Percentiles rank a stretch among this genome's conserved stretches.
Evolutionary conservation across 2,329 filamentous ascomycete genomes (phyloP).

Genomic region (Cercospora sp.): DNA sequence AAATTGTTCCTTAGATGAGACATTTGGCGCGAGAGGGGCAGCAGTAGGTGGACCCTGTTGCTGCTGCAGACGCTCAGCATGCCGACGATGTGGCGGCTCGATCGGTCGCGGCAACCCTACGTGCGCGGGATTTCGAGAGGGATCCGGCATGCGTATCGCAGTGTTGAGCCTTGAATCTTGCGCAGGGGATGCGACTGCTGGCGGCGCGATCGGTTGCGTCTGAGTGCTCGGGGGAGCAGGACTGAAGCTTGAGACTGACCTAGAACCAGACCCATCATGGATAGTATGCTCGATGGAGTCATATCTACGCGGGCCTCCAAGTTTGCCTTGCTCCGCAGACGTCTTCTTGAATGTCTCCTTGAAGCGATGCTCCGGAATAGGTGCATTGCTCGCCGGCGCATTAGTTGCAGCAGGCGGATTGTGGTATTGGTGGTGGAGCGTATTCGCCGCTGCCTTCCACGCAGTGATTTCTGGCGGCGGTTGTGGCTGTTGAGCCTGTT

Average conservation of each 20-base stretch:
- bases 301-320: constrained; percentile 34
- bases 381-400: constrained; percentile 8
- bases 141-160: constrained; percentile 36
- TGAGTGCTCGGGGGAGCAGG: constrained; percentile 38
- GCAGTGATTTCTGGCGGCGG: constrained; percentile 25
- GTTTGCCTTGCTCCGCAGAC: constrained; percentile 27
- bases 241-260: constrained; percentile 25
- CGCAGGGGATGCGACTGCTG: constrained; percentile 31
- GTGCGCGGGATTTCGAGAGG: constrained; percentile 35
- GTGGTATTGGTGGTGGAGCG: constrained; percentile 31
- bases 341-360: constrained; percentile 42
- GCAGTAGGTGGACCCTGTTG: constrained; percentile 19
- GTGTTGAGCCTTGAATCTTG: constrained; percentile 32
- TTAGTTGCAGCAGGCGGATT: constrained; percentile 24
- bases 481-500: constrained; percentile 23
- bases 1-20: constrained; percentile 34
- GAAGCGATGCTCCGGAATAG: constrained; percentile 26
- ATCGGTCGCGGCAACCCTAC: constrained; percentile 32
- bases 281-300: constrained; percentile 34
- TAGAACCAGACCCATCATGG: constrained; percentile 35
- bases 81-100: constrained; percentile 27
- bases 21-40: constrained; percentile 30
- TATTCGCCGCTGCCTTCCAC: constrained; percentile 34
- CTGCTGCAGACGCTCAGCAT: constrained; percentile 11
- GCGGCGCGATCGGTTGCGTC: constrained; percentile 36